Conservation (phyloP, 495 filamentous ascomycete species). For the Aspergillus mulundensis region DNA sequence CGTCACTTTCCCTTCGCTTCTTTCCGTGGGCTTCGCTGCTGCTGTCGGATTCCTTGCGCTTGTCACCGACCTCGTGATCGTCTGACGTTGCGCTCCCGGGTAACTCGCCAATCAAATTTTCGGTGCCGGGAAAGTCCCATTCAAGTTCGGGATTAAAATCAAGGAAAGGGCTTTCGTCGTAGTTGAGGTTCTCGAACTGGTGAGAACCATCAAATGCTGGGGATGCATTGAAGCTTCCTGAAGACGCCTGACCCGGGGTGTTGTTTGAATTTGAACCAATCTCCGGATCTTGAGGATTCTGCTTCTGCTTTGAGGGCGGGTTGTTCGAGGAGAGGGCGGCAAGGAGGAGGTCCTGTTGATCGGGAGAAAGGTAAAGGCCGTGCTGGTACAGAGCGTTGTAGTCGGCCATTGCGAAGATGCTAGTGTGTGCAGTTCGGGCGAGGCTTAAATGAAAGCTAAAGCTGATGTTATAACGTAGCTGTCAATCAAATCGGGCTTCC, state of each 20-base stretch:
- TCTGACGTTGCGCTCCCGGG: constrained; percentile 55
- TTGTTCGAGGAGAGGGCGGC: constrained; percentile 83
- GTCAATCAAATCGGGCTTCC: constrained; percentile 26
- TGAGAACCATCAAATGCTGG: constrained; percentile 54
- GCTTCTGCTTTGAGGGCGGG: constrained; percentile 32
- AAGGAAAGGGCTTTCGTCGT: constrained; percentile 75
- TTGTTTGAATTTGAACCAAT: constrained; percentile 22
- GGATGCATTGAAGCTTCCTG: constrained; percentile 41
- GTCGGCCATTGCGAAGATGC: constrained; percentile 30
- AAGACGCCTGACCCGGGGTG: constrained; percentile 33
- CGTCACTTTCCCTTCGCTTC: constrained; percentile 70
- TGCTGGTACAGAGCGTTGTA: constrained; percentile 38
- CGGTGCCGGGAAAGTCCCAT: constrained; percentile 57
- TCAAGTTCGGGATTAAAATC: constrained; percentile 77
- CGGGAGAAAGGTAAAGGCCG: constrained; percentile 67
- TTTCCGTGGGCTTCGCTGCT: constrained; percentile 66
- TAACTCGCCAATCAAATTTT: constrained; percentile 72
- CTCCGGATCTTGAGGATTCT: constrained; percentile 25
- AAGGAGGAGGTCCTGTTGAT: constrained; percentile 83
- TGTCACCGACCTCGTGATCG: constrained; percentile 54
- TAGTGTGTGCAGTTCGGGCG: not conserved
- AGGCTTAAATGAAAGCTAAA: not conserved
- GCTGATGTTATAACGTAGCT: not conserved
- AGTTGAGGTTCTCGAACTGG: constrained; percentile 37
- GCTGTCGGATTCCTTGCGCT: constrained; percentile 71